These are phyloP conservation scores for Penicillium decumbens DNA, from an alignment of 2,329 filamentous ascomycete genomes.

Conservation along the genomic window DNA sequence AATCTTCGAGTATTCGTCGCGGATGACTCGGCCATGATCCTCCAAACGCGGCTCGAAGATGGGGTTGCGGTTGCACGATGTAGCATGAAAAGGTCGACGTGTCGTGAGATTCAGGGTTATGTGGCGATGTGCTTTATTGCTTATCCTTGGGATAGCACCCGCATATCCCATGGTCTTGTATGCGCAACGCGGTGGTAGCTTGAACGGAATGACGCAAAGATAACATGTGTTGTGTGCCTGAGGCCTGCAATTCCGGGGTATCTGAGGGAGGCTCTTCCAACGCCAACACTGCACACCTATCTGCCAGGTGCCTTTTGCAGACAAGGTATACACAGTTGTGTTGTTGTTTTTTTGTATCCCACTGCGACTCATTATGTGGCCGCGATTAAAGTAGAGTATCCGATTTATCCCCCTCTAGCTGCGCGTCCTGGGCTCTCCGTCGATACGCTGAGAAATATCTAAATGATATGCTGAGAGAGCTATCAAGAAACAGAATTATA, in stretches of 20 bases:
- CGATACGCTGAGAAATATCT: too few species aligned
- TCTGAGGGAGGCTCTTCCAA: background rate
- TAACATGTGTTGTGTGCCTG: constrained; percentile 5
- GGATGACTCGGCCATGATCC: constrained; percentile 51
- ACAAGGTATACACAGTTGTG: too few species aligned
- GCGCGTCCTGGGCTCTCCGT: too few species aligned
- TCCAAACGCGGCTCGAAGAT: constrained; percentile 48
- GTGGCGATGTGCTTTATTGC: background rate
- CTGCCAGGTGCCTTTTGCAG: too few species aligned
- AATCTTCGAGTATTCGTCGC: constrained; percentile 59
- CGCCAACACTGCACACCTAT: too few species aligned
- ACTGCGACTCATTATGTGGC: too few species aligned
- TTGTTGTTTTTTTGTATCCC: too few species aligned
- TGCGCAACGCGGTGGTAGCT: constrained; percentile 10
- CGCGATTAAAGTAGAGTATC: too few species aligned
- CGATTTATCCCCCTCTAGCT: too few species aligned
- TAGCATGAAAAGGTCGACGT: constrained; percentile 18
- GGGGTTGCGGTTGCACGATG: constrained; percentile 11
- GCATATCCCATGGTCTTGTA: constrained; percentile 22
- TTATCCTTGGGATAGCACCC: constrained; percentile 2
- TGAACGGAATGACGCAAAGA: constrained; percentile 17
- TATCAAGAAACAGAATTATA: too few species aligned
- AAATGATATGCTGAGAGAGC: too few species aligned
- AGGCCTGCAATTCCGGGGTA: constrained; percentile 6
- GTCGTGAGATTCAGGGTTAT: background rate